phyloP scores from a whole-genome alignment of 2,329 filamentous ascomycete genomes.

The Truncatella angustata region DNA sequence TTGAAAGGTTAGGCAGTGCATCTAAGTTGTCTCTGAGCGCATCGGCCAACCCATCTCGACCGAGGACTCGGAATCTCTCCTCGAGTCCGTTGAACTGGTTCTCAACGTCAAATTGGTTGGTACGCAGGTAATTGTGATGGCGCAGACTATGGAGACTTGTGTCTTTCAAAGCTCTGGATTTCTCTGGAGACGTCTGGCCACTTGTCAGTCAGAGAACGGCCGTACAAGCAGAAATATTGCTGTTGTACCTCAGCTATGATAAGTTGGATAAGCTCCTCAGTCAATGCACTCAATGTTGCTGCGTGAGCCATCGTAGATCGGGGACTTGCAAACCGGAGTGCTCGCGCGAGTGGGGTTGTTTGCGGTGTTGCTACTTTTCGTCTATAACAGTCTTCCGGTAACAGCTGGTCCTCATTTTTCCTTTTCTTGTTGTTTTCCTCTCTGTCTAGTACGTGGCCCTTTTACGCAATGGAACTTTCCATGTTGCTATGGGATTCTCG shows the following conservation, averaged over 20 bases:
- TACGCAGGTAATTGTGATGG: slow-evolving; percentile 58
- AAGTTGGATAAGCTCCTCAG: slow-evolving; percentile 67
- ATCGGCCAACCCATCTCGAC: slow-evolving; percentile 76
- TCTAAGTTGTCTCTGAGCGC: slow-evolving; percentile 58
- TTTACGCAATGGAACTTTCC: too few species aligned
- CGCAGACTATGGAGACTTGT: slow-evolving; percentile 50
- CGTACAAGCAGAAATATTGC: not conserved
- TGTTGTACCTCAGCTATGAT: slow-evolving; percentile 56
- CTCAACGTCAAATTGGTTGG: slow-evolving; percentile 73
- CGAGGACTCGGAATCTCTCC: slow-evolving; percentile 81
- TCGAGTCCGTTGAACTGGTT: slow-evolving; percentile 68
- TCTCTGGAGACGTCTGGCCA: slow-evolving; percentile 29
- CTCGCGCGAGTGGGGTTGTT: too few species aligned
- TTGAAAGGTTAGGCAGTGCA: slow-evolving; percentile 51
- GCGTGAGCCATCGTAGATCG: slow-evolving; percentile 68
- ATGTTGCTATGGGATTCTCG: too few species aligned
- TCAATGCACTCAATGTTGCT: slow-evolving; percentile 61
- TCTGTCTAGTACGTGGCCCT: too few species aligned
- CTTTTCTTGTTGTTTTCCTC: too few species aligned
- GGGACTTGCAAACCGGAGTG: too few species aligned
- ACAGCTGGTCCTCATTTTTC: too few species aligned
- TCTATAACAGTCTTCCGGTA: too few species aligned
- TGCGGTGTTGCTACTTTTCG: too few species aligned
- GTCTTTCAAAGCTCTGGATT: slow-evolving; percentile 46
- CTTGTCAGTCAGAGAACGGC: not conserved